Percentiles rank a stretch among this genome's conserved stretches.
These are phyloP conservation scores for Mycena latifolia DNA, from an alignment of 768 basidiomycete species.

Conservation along the genomic window DNA sequence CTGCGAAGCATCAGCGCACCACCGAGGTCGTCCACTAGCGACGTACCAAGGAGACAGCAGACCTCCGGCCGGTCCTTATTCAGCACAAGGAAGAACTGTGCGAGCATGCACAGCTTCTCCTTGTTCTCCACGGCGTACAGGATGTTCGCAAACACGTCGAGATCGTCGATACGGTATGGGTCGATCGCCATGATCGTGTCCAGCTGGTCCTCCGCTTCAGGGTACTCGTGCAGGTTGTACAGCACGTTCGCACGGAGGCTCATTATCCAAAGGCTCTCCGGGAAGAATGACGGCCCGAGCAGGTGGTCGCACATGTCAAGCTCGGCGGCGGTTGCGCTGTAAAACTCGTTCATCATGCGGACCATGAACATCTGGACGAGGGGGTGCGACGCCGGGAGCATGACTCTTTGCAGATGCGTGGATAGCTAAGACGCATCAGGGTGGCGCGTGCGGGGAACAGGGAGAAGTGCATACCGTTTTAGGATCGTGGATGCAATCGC, in stretches of 20 bases:
- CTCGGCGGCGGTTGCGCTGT: slow-evolving; percentile 73
- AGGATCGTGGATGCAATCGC: slow-evolving; percentile 65
- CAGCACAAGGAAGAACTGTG: slow-evolving; percentile 76
- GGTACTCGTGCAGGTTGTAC: slow-evolving; percentile 73
- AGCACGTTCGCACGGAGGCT: slow-evolving; percentile 73
- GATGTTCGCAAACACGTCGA: slow-evolving; percentile 86
- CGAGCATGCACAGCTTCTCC: slow-evolving; percentile 76
- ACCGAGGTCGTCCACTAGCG: background rate
- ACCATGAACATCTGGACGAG: slow-evolving; percentile 77
- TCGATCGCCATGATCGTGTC: slow-evolving; percentile 57
- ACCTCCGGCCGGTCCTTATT: slow-evolving; percentile 84
- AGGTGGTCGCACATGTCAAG: slow-evolving; percentile 71
- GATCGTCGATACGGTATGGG: slow-evolving; percentile 81
- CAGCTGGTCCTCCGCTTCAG: slow-evolving; percentile 25
- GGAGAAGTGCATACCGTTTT: slow-evolving; percentile 60
- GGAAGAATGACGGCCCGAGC: slow-evolving; percentile 66
- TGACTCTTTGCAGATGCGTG: slow-evolving; percentile 56
- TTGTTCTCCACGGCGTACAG: slow-evolving; percentile 82
- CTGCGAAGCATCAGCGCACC: slow-evolving; percentile 48
- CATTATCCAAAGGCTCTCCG: slow-evolving; percentile 73
- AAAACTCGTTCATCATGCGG: slow-evolving; percentile 76
- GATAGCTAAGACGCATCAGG: slow-evolving; percentile 13
- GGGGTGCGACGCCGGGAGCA: slow-evolving; percentile 63
- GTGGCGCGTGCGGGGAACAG: background rate
- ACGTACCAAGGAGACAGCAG: slow-evolving; percentile 80